Evolutionary conservation across 31 red algal genomes (phyloP).

Genomic region (Asparagopsis taxiformis): DNA sequence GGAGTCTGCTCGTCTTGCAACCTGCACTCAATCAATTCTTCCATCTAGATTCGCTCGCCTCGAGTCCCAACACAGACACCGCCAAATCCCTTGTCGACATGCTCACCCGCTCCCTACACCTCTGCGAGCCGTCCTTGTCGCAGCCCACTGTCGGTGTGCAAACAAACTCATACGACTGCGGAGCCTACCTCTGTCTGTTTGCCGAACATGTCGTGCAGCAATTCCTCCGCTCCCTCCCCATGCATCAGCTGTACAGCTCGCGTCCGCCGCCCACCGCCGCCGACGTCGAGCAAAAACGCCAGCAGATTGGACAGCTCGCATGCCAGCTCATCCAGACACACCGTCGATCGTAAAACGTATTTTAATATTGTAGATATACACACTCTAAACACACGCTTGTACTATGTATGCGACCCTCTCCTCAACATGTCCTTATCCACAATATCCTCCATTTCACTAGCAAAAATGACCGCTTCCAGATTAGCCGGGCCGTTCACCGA

Average conservation of each 20-base stretch:
- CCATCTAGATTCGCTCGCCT: slow-evolving; percentile 34
- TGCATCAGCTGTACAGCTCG: slow-evolving; percentile 6
- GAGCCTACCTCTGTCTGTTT: slow-evolving; percentile 52
- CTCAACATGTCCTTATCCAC: slow-evolving; percentile 21
- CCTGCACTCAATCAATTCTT: slow-evolving; percentile 9
- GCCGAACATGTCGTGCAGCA: slow-evolving; percentile 32
- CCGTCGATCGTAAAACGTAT: too few relatives aligned
- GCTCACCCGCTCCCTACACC: slow-evolving; percentile 12
- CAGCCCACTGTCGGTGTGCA: slow-evolving; percentile 16
- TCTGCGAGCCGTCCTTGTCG: slow-evolving; percentile 4
- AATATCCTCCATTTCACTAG: slow-evolving; percentile 50
- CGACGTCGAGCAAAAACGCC: slow-evolving; percentile 22
- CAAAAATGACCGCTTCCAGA: slow-evolving; percentile 61
- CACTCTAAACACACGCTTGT: neutral
- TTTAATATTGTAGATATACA: too few relatives aligned
- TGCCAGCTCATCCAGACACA: slow-evolving; percentile 20
- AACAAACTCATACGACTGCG: slow-evolving; percentile 50
- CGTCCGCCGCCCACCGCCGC: neutral
- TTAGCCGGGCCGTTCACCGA: slow-evolving; percentile 53
- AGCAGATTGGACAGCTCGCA: slow-evolving; percentile 50
- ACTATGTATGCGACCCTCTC: neutral
- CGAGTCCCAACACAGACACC: slow-evolving; percentile 6
- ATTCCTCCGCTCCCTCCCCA: slow-evolving; percentile 4
- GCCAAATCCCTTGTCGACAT: slow-evolving; percentile 14
- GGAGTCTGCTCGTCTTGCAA: slow-evolving; percentile 48